Conservation (phyloP, 768 basidiomycete species). For the Calocybe cyanea region DNA sequence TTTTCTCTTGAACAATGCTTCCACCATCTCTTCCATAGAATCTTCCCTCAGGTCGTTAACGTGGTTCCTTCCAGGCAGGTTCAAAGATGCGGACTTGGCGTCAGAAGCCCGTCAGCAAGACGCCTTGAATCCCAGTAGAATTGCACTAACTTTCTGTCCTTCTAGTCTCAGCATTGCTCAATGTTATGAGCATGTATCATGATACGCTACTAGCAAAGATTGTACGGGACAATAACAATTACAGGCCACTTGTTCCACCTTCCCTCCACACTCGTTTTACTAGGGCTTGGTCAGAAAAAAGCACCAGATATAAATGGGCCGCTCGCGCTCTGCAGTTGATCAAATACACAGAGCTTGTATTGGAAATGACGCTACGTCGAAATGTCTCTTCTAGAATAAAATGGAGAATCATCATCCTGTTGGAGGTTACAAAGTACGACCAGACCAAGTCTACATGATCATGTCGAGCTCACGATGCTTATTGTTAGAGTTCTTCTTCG, state of each 20-base stretch:
- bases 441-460: neutral
- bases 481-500: slow-evolving; percentile 66
- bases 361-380: slow-evolving; percentile 85
- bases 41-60: slow-evolving; percentile 85
- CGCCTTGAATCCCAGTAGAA: slow-evolving; percentile 1
- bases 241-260: slow-evolving; percentile 71
- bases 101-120: slow-evolving; percentile 84
- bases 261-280: slow-evolving; percentile 88
- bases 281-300: slow-evolving; percentile 75
- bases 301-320: slow-evolving; percentile 71
- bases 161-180: slow-evolving; percentile 83
- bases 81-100: slow-evolving; percentile 95
- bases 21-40: slow-evolving; percentile 84
- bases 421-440: slow-evolving; percentile 84
- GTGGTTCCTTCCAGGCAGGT: slow-evolving; percentile 94
- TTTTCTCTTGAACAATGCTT: slow-evolving; percentile 81
- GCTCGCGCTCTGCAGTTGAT: slow-evolving; percentile 73
- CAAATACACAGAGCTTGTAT: slow-evolving; percentile 75
- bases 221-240: slow-evolving; percentile 59
- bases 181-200: slow-evolving; percentile 90
- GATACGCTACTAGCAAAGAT: slow-evolving; percentile 82
- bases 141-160: slow-evolving; percentile 12
- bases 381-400: slow-evolving; percentile 59
- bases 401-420: slow-evolving; percentile 73
- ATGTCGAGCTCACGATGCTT: slow-evolving; percentile 13